phyloP scores from a whole-genome alignment of 1,284 basidiomycete genomes.

The Ceratobasidium theobromae region DNA sequence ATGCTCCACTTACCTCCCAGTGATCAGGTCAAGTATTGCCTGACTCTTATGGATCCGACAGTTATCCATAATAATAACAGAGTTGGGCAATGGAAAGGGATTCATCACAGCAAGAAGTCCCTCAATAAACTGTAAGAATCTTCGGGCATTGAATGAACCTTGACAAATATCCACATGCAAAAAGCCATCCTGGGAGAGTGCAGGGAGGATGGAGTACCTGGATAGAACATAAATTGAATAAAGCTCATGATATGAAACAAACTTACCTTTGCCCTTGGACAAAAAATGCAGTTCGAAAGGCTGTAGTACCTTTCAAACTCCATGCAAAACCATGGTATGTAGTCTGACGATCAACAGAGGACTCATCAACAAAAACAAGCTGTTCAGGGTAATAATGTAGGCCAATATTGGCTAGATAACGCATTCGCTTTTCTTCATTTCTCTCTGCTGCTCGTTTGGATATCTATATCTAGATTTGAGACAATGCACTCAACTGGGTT shows the following conservation, averaged over 20 bases:
- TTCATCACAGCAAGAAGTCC: conserved; percentile 43
- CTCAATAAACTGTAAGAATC: conserved; percentile 42
- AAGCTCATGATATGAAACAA: not conserved
- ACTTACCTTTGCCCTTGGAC: conserved; percentile 34
- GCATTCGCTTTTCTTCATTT: not conserved
- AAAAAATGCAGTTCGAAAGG: conserved; percentile 23
- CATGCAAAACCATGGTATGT: conserved; percentile 29
- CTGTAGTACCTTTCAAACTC: conserved; percentile 29
- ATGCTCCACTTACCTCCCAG: conserved; percentile 30
- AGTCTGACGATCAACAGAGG: conserved; percentile 23
- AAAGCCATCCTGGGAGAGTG: conserved; percentile 43
- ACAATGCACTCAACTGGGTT: not conserved
- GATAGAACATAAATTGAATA: not conserved
- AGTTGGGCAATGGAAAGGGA: conserved; percentile 39
- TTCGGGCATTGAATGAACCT: too few relatives aligned
- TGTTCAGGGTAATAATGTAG: conserved; percentile 26
- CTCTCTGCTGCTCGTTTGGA: conserved; percentile 5
- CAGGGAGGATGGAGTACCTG: conserved; percentile 46
- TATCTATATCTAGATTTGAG: not conserved
- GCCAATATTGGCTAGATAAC: not conserved
- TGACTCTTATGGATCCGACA: conserved; percentile 42
- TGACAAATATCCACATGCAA: conserved; percentile 38
- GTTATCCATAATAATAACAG: conserved; percentile 46
- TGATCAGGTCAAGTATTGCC: conserved; percentile 39
- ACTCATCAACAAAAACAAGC: conserved; percentile 38